Conservation (phyloP, 1,284 basidiomycete genomes). For the Lignosus rhinocerotis region DNA sequence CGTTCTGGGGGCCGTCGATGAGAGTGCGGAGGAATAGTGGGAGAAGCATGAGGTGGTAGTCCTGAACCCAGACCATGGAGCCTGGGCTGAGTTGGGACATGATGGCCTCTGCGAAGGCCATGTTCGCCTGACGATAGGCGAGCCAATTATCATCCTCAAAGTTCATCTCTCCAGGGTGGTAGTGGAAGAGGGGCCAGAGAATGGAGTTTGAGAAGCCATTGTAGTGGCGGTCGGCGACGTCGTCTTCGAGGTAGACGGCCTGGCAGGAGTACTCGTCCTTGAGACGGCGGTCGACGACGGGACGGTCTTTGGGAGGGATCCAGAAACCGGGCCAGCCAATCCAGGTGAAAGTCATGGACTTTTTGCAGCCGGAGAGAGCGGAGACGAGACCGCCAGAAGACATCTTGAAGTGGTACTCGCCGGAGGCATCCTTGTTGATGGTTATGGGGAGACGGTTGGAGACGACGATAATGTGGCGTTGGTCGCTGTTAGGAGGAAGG, state of each 20-base stretch:
- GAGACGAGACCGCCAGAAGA: constrained; percentile 94
- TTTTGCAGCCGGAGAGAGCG: constrained; percentile 94
- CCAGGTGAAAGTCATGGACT: constrained; percentile 95
- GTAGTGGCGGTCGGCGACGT: constrained; percentile 97
- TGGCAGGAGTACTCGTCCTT: constrained; percentile 96
- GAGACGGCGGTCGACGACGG: constrained; percentile 84
- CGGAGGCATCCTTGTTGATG: constrained; percentile 83
- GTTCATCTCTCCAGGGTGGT: constrained; percentile 99
- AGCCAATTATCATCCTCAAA: constrained; percentile 99
- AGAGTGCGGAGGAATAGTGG: constrained; percentile 92
- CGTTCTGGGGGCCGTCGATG: constrained; percentile 69
- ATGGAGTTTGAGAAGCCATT: constrained; percentile 99
- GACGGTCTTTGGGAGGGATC: constrained; percentile 87
- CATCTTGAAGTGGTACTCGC: constrained; percentile 97
- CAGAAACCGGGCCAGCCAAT: constrained; percentile 92
- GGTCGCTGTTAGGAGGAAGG: constrained; percentile 35
- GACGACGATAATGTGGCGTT: constrained; percentile 88
- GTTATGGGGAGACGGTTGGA: constrained; percentile 94
- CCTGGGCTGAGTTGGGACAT: constrained; percentile 76
- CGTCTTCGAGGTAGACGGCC: constrained; percentile 96
- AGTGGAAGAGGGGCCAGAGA: constrained; percentile 99
- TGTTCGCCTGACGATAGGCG: constrained; percentile 96
- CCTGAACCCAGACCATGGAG: constrained; percentile 98
- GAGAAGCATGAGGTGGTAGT: constrained; percentile 97
- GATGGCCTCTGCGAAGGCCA: constrained; percentile 91